These are phyloP conservation scores for Fusarium azukiicola DNA, from an alignment of 2,329 filamentous ascomycete species.

Conservation along the genomic window DNA sequence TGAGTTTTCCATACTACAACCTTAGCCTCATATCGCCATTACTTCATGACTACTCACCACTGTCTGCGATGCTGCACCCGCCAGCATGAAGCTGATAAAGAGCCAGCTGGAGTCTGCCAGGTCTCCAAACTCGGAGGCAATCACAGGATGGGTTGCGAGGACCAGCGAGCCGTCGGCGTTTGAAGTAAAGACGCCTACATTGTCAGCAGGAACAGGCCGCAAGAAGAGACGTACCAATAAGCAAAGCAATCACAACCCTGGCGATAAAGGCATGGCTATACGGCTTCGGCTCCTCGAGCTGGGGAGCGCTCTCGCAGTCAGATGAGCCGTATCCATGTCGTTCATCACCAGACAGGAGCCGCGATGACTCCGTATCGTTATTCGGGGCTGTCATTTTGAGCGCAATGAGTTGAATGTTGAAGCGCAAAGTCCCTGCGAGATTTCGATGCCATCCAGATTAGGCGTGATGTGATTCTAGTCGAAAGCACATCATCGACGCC, in stretches of 20 bases:
- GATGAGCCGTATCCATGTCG: slow-evolving; percentile 26
- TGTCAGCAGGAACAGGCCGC: neutral
- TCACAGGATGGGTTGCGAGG: slow-evolving; percentile 82
- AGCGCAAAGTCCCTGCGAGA: neutral
- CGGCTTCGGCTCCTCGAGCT: slow-evolving; percentile 15
- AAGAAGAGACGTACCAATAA: slow-evolving; percentile 37
- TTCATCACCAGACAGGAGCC: slow-evolving; percentile 24
- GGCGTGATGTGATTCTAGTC: slow-evolving; percentile 18
- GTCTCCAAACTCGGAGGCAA: slow-evolving; percentile 80
- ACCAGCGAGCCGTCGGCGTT: slow-evolving; percentile 83
- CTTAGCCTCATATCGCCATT: slow-evolving; percentile 5
- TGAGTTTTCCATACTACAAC: slow-evolving; percentile 55
- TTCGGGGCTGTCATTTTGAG: neutral
- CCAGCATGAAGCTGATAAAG: slow-evolving; percentile 58
- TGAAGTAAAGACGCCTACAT: slow-evolving; percentile 77
- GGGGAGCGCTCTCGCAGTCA: slow-evolving; percentile 30
- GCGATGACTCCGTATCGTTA: slow-evolving; percentile 32
- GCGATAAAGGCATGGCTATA: slow-evolving; percentile 46
- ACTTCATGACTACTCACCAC: slow-evolving; percentile 63
- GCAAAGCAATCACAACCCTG: slow-evolving; percentile 39
- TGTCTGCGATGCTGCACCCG: slow-evolving; percentile 57
- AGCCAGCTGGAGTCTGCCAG: slow-evolving; percentile 74
- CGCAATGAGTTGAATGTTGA: neutral
- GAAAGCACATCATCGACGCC: slow-evolving; percentile 26
- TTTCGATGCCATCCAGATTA: neutral